These are phyloP conservation scores for Termitomyces sp. DNA, from an alignment of 1,284 basidiomycete genomes.

Conservation along the genomic window DNA sequence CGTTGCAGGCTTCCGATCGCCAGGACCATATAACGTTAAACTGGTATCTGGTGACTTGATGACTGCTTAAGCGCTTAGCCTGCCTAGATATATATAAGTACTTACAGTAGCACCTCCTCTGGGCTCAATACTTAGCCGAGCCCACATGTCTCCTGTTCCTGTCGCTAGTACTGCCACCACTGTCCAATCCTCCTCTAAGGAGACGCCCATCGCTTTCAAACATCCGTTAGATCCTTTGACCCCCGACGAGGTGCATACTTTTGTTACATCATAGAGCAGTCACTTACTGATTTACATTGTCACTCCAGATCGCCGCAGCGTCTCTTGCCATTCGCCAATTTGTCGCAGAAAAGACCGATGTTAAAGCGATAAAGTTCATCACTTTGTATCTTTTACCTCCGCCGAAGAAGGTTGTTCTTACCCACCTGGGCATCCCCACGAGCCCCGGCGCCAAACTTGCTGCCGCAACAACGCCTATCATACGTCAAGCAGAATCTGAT, in stretches of 20 bases:
- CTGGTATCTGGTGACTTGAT: background rate
- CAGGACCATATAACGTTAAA: too few relatives aligned
- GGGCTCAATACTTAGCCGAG: too few relatives aligned
- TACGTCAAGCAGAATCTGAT: constrained; percentile 72
- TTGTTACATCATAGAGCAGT: background rate
- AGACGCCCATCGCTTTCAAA: constrained; percentile 32
- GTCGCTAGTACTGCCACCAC: constrained; percentile 52
- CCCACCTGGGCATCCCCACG: constrained; percentile 68
- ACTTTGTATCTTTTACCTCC: constrained; percentile 67
- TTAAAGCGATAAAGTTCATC: constrained; percentile 75
- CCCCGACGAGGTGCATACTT: constrained; percentile 59
- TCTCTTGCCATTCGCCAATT: constrained; percentile 60
- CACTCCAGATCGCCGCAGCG: constrained; percentile 56
- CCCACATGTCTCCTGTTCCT: constrained; percentile 17
- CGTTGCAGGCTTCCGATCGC: too few relatives aligned
- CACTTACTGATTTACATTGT: constrained; percentile 2
- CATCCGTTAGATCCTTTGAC: constrained; percentile 73
- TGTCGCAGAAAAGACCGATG: constrained; percentile 50
- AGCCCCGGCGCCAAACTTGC: constrained; percentile 55
- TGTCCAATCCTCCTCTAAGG: constrained; percentile 28
- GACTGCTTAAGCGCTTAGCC: too few relatives aligned
- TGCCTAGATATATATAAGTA: background rate
- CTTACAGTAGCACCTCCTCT: background rate
- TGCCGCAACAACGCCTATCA: constrained; percentile 42
- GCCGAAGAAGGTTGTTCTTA: constrained; percentile 74